Conservation (phyloP, 345 rosid genomes). For the Hibiscus syriacus region DNA sequence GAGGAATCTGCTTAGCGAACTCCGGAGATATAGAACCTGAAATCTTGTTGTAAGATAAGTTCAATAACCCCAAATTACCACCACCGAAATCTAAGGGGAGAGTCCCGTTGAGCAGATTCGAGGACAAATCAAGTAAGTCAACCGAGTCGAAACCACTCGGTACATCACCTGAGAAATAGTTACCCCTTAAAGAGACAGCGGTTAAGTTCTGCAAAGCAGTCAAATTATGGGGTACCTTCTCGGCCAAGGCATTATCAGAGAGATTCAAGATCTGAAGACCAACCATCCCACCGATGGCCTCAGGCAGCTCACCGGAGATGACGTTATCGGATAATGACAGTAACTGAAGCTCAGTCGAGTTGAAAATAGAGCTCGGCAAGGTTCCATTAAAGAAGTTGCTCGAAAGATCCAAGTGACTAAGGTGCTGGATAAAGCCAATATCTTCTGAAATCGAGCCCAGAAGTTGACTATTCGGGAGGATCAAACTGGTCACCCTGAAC, state of each 20-base stretch:
- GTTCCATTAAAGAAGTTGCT: slow-evolving; percentile 58
- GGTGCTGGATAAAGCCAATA: slow-evolving; percentile 41
- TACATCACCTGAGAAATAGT: slow-evolving; percentile 50
- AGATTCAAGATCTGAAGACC: slow-evolving; percentile 35
- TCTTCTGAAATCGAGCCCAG: slow-evolving; percentile 52
- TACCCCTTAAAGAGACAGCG: slow-evolving; percentile 52
- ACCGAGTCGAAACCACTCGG: slow-evolving; percentile 51
- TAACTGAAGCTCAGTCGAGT: slow-evolving; percentile 43
- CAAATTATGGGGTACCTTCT: no score
- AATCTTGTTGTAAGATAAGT: no score
- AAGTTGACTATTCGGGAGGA: slow-evolving; percentile 48
- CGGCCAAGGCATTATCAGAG: no score
- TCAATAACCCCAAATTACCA: slow-evolving; percentile 43
- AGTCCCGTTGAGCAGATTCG: slow-evolving; percentile 63
- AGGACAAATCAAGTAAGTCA: slow-evolving; percentile 63
- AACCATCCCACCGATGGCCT: slow-evolving; percentile 27
- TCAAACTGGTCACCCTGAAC: no score
- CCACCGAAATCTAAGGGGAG: slow-evolving; percentile 60
- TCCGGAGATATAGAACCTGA: slow-evolving; percentile 46
- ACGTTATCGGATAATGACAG: slow-evolving; percentile 47
- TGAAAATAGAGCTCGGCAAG: no score
- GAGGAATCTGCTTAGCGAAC: slow-evolving; percentile 51
- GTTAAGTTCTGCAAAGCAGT: slow-evolving; percentile 48
- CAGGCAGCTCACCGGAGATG: slow-evolving; percentile 60
- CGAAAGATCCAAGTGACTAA: slow-evolving; percentile 53